phyloP scores from a whole-genome alignment of 768 basidiomycete species.

The Fistulinella prunicolor region DNA sequence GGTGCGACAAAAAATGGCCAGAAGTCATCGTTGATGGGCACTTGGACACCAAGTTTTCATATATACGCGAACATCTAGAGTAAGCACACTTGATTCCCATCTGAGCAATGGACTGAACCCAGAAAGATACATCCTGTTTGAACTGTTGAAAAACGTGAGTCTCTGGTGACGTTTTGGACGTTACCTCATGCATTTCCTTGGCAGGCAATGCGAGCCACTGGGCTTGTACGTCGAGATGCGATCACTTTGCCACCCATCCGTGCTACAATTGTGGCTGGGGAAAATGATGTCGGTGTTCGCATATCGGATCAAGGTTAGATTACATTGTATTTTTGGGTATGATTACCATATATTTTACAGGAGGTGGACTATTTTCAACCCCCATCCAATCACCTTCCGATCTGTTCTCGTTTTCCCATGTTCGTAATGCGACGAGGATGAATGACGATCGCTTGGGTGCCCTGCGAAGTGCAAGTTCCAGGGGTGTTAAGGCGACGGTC shows the following conservation, averaged over 20 bases:
- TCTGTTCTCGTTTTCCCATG: constrained; percentile 86
- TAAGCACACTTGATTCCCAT: constrained; percentile 33
- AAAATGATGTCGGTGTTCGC: constrained; percentile 72
- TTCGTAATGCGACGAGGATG: constrained; percentile 70
- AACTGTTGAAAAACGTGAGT: constrained; percentile 84
- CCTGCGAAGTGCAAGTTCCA: constrained; percentile 57
- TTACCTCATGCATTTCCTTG: background rate
- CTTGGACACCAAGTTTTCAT: constrained; percentile 66
- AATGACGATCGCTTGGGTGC: constrained; percentile 65
- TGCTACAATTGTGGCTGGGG: constrained; percentile 73
- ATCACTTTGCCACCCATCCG: constrained; percentile 56
- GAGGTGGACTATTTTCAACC: constrained; percentile 63
- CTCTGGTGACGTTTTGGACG: background rate
- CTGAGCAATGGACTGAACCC: background rate
- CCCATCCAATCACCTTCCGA: constrained; percentile 65
- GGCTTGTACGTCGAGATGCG: constrained; percentile 44
- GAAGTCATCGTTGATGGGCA: constrained; percentile 74
- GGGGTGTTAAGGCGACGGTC: constrained; percentile 74
- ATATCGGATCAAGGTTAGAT: constrained; percentile 84
- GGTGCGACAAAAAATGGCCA: constrained; percentile 45
- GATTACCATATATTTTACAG: constrained; percentile 35
- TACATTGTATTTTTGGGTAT: background rate
- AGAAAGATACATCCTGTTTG: constrained; percentile 78
- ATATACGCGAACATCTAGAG: constrained; percentile 87
- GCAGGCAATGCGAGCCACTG: constrained; percentile 73